Base-by-base conservation (phyloP, 2,329 filamentous ascomycete species). In the Torrubiellomyces zombiae region DNA sequence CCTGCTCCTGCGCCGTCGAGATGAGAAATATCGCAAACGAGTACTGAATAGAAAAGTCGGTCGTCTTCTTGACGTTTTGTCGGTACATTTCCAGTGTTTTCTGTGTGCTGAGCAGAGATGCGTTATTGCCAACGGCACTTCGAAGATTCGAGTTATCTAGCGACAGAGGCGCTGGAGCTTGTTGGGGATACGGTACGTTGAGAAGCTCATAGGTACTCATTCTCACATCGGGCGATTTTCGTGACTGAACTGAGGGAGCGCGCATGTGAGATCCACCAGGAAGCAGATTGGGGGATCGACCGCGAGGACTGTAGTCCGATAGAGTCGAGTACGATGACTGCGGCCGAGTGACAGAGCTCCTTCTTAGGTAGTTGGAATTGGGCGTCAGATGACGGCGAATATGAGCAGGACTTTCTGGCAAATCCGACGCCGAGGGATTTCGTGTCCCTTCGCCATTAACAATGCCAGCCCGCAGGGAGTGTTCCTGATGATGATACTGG, bases 81-180 rank as follows among this genome's bases (percentile, higher is more conserved):
- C 86, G 70, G 50, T 98, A 98, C 86, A 95, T 94, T 28, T 95
- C 85, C 24, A 98, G 67, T 2, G 89, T 98, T 54, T 95, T 85
- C 44, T 86, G 80, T 17, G 81, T 76, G 42, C 82, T 85, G 16
- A 98, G 66, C 9, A 98, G 63, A 12, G 85, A 93, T 4, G 86
- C 86, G 55, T 92, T 92, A 44, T 71, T 77, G 21, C 89, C 89
- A 14, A 98, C 74, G 10, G 69, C 74, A 28, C 65, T 72, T 31
- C 81, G 75, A 24, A 98, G 57, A 33, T 77, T 67, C 8, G 77
- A 72, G 44, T 95, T 94, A 49, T 91, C 80, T 31, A 92, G 62
- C 15, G 67, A 43, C 55, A 80, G 41, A 53, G 81, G 48, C 53
- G 70, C 61, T 4, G 67, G 65, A 3, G 60, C 63, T 29, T 80